Percentiles rank a stretch among this genome's conserved stretches.
phyloP scores from a whole-genome alignment of 768 basidiomycete species.

The Amanita molliuscula region DNA sequence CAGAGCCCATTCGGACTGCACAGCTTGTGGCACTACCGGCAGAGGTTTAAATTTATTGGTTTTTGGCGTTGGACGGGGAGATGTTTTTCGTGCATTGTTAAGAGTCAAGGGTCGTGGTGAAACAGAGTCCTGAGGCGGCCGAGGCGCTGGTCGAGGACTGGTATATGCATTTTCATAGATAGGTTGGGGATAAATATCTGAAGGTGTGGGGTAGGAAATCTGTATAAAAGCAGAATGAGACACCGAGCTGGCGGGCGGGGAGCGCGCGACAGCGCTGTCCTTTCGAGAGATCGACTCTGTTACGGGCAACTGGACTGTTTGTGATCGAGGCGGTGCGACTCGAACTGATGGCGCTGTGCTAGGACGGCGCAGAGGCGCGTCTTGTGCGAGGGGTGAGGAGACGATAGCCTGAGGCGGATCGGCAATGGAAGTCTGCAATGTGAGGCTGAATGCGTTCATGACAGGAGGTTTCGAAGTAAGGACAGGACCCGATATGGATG shows the following conservation, averaged over 20 bases:
- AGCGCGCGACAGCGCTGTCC: not conserved
- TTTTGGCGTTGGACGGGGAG: not conserved
- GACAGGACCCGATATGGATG: constrained; percentile 16
- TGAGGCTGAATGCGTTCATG: constrained; percentile 6
- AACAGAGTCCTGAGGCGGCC: constrained; percentile 9
- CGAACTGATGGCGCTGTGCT: not conserved
- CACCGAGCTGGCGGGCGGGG: not conserved
- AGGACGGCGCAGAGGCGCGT: not conserved
- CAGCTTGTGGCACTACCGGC: not conserved
- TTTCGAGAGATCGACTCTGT: not conserved
- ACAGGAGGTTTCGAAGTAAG: constrained; percentile 4
- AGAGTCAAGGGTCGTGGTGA: not conserved
- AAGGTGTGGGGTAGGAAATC: constrained; percentile 12
- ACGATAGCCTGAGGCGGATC: not conserved
- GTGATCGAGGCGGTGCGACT: not conserved
- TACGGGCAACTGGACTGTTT: not conserved
- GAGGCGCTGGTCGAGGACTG: constrained; percentile 16
- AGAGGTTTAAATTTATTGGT: constrained; percentile 2
- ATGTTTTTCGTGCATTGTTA: not conserved
- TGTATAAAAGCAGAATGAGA: constrained; percentile 13
- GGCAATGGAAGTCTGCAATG: constrained; percentile 2
- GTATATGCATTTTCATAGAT: constrained; percentile 14
- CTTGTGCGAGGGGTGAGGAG: not conserved
- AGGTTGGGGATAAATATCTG: constrained; percentile 18
- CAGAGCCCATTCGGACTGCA: constrained; percentile 26